phyloP scores from a whole-genome alignment of 257 asterid species.

The Orobanche coerulescens region DNA sequence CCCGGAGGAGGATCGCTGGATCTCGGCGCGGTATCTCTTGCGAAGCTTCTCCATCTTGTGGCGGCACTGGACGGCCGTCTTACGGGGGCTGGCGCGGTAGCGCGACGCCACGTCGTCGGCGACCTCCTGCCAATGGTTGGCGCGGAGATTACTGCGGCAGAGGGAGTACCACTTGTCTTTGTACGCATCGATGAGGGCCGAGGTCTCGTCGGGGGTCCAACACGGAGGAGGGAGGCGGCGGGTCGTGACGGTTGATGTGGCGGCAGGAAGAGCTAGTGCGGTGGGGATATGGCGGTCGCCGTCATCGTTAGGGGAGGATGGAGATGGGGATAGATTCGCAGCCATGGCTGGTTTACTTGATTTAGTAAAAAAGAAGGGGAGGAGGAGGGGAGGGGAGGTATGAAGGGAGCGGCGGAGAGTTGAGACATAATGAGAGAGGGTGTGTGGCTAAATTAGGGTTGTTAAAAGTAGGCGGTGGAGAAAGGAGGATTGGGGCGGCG shows the following conservation, averaged over 20 bases:
- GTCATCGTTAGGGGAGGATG: conserved; percentile 24
- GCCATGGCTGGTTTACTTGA: conserved; percentile 11
- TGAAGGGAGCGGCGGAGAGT: conserved; percentile 4
- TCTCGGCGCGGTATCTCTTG: conserved; percentile 71
- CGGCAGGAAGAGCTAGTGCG: conserved; percentile 38
- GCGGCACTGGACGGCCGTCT: conserved; percentile 75
- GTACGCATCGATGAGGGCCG: conserved; percentile 60
- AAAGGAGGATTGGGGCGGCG: conserved; percentile 32
- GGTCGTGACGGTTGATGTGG: conserved; percentile 32
- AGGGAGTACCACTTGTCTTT: conserved; percentile 79
- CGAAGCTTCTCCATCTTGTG: conserved; percentile 90
- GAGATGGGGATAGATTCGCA: conserved; percentile 17
- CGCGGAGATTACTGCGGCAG: conserved; percentile 67
- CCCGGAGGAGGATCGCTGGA: conserved; percentile 53
- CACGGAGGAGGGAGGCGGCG: conserved; percentile 91
- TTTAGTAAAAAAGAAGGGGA: neutral
- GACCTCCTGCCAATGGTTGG: conserved; percentile 78
- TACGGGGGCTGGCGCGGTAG: conserved; percentile 34
- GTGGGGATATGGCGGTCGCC: conserved; percentile 30
- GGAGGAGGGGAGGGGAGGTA: neutral
- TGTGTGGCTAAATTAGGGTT: conserved; percentile 5
- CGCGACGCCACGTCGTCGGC: conserved; percentile 54
- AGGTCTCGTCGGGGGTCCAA: conserved; percentile 77
- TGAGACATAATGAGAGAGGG: conserved; percentile 34
- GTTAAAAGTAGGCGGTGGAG: conserved; percentile 28